phyloP scores from a whole-genome alignment of 2,329 filamentous ascomycete genomes.

The Colletotrichum kahawae region DNA sequence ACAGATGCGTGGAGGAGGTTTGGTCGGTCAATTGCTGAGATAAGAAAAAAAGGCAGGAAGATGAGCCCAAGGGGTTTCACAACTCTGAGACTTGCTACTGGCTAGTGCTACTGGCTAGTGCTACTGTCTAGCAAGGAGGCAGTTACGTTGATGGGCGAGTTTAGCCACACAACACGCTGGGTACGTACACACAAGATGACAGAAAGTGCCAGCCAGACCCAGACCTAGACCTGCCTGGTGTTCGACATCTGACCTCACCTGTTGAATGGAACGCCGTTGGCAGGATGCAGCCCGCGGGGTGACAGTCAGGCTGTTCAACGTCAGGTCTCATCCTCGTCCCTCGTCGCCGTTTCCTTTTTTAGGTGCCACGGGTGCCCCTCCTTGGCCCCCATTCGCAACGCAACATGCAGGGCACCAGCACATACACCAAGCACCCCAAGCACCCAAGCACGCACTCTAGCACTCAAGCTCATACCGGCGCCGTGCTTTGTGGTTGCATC shows the following conservation, averaged over 20 bases:
- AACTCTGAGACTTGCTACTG: slow-evolving; percentile 11
- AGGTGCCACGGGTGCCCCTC: slow-evolving; percentile 14
- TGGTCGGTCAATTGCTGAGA: slow-evolving; percentile 13
- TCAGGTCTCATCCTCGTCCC: background rate
- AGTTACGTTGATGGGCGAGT: background rate
- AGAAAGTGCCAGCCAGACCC: background rate
- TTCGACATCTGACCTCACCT: background rate
- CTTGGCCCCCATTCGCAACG: slow-evolving; percentile 7
- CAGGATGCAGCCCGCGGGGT: background rate
- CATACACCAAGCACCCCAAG: background rate
- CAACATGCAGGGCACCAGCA: background rate
- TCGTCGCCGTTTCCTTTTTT: slow-evolving; percentile 8
- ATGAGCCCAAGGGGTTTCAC: slow-evolving; percentile 9
- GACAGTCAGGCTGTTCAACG: background rate
- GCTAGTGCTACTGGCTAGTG: background rate
- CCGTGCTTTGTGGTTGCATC: background rate
- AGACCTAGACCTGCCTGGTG: background rate
- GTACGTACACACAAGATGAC: background rate
- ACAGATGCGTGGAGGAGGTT: slow-evolving; percentile 14
- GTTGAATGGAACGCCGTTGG: background rate
- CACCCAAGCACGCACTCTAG: background rate
- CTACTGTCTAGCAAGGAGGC: background rate
- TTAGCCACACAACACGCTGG: background rate
- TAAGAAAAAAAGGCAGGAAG: slow-evolving; percentile 16
- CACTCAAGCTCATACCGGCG: background rate